Conservation (phyloP, 768 basidiomycete species). For the Kwoniella pini region DNA sequence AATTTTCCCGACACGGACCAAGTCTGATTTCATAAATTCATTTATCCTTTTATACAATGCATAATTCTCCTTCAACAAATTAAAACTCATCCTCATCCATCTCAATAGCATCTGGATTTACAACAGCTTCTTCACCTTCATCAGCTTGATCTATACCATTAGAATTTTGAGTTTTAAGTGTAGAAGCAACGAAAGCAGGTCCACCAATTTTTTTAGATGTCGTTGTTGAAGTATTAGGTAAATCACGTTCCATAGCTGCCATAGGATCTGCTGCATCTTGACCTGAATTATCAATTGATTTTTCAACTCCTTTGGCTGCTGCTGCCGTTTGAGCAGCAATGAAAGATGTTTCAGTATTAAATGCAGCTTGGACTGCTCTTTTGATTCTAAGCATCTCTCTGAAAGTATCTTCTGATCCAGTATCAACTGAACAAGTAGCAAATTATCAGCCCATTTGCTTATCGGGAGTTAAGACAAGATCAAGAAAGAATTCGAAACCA, state of each 20-base stretch:
- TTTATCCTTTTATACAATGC: no score
- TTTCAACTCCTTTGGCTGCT: constrained; percentile 62
- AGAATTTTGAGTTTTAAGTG: constrained; percentile 38
- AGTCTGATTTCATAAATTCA: no score
- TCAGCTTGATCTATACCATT: constrained; percentile 62
- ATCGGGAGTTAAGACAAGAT: no score
- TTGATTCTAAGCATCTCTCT: constrained; percentile 73
- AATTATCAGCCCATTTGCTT: not conserved
- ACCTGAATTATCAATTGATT: constrained; percentile 57
- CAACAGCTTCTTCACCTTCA: constrained; percentile 55
- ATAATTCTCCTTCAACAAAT: not conserved
- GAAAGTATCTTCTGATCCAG: constrained; percentile 98
- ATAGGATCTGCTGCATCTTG: constrained; percentile 67
- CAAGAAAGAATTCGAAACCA: no score
- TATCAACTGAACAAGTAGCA: constrained; percentile 64
- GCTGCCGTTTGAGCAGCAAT: constrained; percentile 85
- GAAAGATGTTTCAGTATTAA: constrained; percentile 85
- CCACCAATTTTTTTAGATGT: constrained; percentile 17
- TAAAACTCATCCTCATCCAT: constrained; percentile 55
- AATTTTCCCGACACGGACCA: no score
- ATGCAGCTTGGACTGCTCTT: constrained; percentile 95
- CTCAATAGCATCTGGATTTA: constrained; percentile 56
- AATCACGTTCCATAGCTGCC: constrained; percentile 64
- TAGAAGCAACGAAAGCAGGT: constrained; percentile 48
- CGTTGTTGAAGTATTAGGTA: constrained; percentile 10